Conservation (phyloP, 768 basidiomycete species). For the Tylopilus plumbeoviolaceoides region DNA sequence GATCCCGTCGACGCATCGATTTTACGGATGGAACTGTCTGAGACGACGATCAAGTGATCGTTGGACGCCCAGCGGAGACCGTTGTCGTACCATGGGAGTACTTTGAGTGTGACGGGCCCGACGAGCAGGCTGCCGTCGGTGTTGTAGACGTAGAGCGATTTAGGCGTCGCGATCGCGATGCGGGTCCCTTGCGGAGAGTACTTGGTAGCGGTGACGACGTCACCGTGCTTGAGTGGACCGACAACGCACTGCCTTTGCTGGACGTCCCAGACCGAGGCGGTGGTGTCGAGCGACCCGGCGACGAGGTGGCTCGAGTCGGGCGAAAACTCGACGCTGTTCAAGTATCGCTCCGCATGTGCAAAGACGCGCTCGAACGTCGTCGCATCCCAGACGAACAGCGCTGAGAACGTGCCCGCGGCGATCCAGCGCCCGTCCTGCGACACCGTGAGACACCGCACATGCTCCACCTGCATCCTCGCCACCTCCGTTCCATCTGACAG, state of each 20-base stretch:
- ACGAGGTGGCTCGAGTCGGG: not conserved
- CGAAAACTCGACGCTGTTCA: not conserved
- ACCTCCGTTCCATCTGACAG: not conserved
- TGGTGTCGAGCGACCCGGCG: not conserved
- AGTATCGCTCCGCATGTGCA: not conserved
- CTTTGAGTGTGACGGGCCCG: not conserved
- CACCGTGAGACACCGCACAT: constrained; percentile 3
- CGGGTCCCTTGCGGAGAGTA: not conserved
- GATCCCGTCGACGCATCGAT: not conserved
- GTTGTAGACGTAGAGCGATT: not conserved
- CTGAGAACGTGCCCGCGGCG: constrained; percentile 1
- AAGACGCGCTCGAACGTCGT: not conserved
- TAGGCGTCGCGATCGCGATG: not conserved
- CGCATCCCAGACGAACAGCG: not conserved
- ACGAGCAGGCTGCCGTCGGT: not conserved
- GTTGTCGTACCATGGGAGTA: not conserved
- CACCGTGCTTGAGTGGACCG: not conserved
- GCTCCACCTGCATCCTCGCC: not conserved
- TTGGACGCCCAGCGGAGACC: not conserved
- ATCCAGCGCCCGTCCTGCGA: constrained; percentile 5
- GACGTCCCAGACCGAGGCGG: not conserved
- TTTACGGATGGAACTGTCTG: not conserved
- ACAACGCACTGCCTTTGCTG: not conserved
- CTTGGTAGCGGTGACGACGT: not conserved
- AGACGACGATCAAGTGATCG: not conserved